A percentile compares a stretch with the other conserved stretches of the same genome.
These are phyloP conservation scores for Brettanomyces nanus DNA, from an alignment of 805 yeast genomes.

Conservation along the genomic window DNA sequence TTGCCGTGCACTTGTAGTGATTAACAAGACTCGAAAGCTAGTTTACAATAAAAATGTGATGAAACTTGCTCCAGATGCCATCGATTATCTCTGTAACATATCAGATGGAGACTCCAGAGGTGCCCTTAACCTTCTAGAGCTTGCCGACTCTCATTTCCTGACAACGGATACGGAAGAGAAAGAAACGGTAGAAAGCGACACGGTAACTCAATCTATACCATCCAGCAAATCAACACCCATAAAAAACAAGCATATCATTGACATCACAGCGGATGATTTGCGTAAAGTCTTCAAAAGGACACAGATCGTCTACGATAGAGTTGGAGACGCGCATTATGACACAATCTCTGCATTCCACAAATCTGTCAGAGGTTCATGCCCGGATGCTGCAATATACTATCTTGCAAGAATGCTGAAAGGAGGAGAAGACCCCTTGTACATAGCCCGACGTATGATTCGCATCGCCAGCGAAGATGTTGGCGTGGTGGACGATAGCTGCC, in stretches of 20 bases:
- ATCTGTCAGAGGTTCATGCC: conserved; percentile 79
- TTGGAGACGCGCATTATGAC: conserved; percentile 91
- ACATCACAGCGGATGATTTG: conserved; percentile 31
- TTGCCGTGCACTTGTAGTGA: conserved; percentile 45
- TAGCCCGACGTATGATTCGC: conserved; percentile 85
- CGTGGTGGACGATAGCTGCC: conserved; percentile 66
- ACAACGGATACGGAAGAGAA: conserved; percentile 1
- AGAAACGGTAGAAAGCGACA: not conserved
- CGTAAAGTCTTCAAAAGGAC: conserved; percentile 39
- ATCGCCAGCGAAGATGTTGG: conserved; percentile 97
- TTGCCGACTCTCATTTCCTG: conserved; percentile 48
- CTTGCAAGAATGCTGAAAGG: conserved; percentile 82
- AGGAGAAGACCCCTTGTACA: conserved; percentile 89
- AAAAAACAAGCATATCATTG: conserved; percentile 21
- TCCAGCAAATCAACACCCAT: conserved; percentile 8
- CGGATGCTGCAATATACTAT: conserved; percentile 85
- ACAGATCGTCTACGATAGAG: conserved; percentile 65
- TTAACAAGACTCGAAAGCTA: conserved; percentile 53
- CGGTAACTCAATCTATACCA: not conserved
- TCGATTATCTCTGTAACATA: conserved; percentile 61
- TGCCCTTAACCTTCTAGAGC: conserved; percentile 73
- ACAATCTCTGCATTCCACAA: conserved; percentile 94
- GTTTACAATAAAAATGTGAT: conserved; percentile 42
- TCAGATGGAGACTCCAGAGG: conserved; percentile 87
- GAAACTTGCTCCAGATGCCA: conserved; percentile 45